These are phyloP conservation scores for Sporobolus alterniflorus DNA, from an alignment of 202 grass and related monocot genomes.

Conservation along the genomic window DNA sequence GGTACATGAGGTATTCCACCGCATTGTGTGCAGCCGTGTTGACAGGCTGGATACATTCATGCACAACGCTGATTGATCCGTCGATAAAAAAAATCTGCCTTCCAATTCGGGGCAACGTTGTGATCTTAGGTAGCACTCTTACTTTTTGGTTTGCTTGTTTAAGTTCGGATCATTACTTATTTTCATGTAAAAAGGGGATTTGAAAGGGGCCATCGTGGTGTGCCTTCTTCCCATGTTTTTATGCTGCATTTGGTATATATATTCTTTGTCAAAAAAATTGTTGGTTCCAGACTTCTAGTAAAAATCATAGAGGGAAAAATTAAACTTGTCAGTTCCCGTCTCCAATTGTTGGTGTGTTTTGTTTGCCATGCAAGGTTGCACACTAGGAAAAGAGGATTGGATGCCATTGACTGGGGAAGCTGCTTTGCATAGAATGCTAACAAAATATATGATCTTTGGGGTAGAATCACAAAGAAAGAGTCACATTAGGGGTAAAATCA, in stretches of 20 bases:
- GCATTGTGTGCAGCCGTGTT: slow-evolving; percentile 88
- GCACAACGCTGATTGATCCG: slow-evolving; percentile 57
- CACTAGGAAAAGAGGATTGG: not conserved
- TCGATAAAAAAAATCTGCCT: slow-evolving; percentile 2
- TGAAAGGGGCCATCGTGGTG: slow-evolving; percentile 43
- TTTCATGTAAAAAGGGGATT: slow-evolving; percentile 64
- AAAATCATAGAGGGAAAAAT: not conserved
- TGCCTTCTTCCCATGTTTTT: slow-evolving; percentile 50
- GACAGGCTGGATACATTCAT: slow-evolving; percentile 69
- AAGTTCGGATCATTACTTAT: slow-evolving; percentile 24
- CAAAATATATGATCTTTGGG: too few relatives aligned
- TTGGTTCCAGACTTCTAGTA: too few relatives aligned
- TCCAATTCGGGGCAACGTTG: slow-evolving; percentile 28
- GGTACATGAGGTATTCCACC: slow-evolving; percentile 89
- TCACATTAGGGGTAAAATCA: too few relatives aligned
- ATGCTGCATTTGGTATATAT: slow-evolving; percentile 53
- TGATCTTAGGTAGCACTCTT: slow-evolving; percentile 53
- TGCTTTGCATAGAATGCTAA: too few relatives aligned
- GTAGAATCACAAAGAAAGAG: too few relatives aligned
- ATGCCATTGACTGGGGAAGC: too few relatives aligned
- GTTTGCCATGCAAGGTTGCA: not conserved
- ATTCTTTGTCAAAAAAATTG: slow-evolving; percentile 39
- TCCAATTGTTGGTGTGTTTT: not conserved
- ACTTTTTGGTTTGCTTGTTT: slow-evolving; percentile 40
- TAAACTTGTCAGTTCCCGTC: not conserved